phyloP scores from a whole-genome alignment of 495 filamentous ascomycete genomes.

The Penicillium samsonianum region DNA sequence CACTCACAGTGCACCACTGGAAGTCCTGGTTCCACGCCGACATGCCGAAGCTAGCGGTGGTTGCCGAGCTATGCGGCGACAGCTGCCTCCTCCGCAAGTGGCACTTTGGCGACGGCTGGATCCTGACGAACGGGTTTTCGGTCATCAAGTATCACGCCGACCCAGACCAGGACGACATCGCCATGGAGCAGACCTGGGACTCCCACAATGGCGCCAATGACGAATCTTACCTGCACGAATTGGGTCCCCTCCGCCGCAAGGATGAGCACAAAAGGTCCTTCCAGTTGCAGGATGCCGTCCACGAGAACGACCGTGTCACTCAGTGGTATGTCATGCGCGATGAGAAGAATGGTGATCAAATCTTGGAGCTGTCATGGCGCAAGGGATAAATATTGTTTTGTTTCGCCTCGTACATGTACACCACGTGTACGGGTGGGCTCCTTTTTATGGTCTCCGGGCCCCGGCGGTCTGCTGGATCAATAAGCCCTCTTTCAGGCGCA shows the following conservation, averaged over 20 bases:
- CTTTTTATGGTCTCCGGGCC: conserved; percentile 4
- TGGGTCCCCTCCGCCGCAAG: conserved; percentile 44
- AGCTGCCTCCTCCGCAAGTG: conserved; percentile 58
- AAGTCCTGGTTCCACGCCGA: conserved; percentile 57
- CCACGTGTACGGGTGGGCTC: conserved; percentile 17
- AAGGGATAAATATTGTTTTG: conserved; percentile 23
- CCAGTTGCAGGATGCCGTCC: conserved; percentile 33
- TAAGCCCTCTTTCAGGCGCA: conserved; percentile 20
- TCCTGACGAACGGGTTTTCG: conserved; percentile 60
- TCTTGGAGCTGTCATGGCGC: conserved; percentile 49
- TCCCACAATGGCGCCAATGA: conserved; percentile 39
- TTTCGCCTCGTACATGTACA: conserved; percentile 11
- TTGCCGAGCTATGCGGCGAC: conserved; percentile 57
- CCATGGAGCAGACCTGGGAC: conserved; percentile 52
- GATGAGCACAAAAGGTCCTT: conserved; percentile 43
- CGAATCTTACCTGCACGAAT: conserved; percentile 45
- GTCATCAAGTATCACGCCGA: conserved; percentile 52
- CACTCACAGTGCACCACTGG: conserved; percentile 62
- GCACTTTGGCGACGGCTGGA: conserved; percentile 55
- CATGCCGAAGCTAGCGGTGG: conserved; percentile 49
- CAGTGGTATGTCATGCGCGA: conserved; percentile 47
- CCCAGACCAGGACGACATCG: conserved; percentile 30
- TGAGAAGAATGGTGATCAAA: conserved; percentile 33
- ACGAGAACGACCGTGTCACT: conserved; percentile 35
- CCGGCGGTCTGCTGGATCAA: conserved; percentile 10